Percentiles rank a stretch among this genome's conserved stretches.
Evolutionary conservation across 345 rosid genomes (phyloP).

Genomic region (Citrus glauca): DNA sequence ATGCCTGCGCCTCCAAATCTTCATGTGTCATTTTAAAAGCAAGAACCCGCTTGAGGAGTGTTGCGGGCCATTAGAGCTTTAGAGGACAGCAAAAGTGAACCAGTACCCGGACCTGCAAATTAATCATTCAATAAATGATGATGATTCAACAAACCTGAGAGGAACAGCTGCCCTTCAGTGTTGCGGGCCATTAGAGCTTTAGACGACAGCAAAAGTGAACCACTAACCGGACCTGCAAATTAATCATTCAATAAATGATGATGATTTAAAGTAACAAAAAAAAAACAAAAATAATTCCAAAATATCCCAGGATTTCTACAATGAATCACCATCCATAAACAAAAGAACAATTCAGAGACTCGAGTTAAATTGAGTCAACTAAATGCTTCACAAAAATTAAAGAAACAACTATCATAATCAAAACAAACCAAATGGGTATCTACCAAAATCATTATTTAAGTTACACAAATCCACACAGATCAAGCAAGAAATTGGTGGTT

Average conservation of each 20-base stretch:
- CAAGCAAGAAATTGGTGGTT: constrained; percentile 1
- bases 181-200: constrained; percentile 41
- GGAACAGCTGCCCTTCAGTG: constrained; percentile 42
- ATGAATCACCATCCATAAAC: not conserved
- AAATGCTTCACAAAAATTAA: not conserved
- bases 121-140: too few relatives aligned
- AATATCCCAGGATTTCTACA: not conserved
- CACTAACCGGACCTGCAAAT: constrained; percentile 15
- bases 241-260: not conserved
- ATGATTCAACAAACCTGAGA: constrained; percentile 31
- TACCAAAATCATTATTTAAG: not conserved
- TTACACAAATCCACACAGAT: not conserved
- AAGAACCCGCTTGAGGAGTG: constrained; percentile 70
- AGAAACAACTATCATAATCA: not conserved
- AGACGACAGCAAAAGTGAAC: constrained; percentile 6
- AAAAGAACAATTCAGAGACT: not conserved
- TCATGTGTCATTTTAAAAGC: constrained; percentile 42
- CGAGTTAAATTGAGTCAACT: too few relatives aligned
- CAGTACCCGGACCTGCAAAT: too few relatives aligned
- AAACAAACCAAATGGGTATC: not conserved
- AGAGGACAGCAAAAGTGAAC: too few relatives aligned
- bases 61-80: too few relatives aligned
- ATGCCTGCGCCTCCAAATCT: constrained; percentile 62
- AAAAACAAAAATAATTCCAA: not conserved
- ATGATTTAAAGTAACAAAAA: too few relatives aligned